phyloP scores from a whole-genome alignment of 495 filamentous ascomycete genomes.

The Jackrogersella minutella region DNA sequence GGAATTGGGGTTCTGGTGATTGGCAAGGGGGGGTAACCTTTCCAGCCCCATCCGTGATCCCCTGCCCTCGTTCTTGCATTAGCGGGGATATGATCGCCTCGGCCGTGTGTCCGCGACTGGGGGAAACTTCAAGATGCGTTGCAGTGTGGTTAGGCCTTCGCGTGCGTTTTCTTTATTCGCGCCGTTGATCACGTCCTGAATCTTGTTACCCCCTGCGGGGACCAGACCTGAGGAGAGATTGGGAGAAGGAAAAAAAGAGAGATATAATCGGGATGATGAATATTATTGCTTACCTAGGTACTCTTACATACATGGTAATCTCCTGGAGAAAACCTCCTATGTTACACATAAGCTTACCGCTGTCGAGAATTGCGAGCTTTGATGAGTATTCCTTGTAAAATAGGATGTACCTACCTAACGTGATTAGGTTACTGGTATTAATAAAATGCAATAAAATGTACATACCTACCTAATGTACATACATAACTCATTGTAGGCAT shows the following conservation, averaged over 20 bases:
- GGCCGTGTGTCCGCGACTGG: slow-evolving; percentile 39
- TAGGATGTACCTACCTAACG: not conserved
- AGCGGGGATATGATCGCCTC: slow-evolving; percentile 42
- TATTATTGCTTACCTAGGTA: slow-evolving; percentile 23
- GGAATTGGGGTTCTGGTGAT: slow-evolving; percentile 28
- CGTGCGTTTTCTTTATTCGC: slow-evolving; percentile 30
- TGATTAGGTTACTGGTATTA: not conserved
- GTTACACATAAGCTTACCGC: slow-evolving; percentile 21
- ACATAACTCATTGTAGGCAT: too few relatives aligned
- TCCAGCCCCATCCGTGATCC: slow-evolving; percentile 30
- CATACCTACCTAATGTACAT: too few relatives aligned
- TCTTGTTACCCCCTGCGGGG: slow-evolving; percentile 28
- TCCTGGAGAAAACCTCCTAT: not conserved
- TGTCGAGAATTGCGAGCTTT: not conserved
- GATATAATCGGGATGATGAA: slow-evolving; percentile 17
- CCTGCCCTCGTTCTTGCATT: slow-evolving; percentile 33
- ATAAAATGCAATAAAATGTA: too few relatives aligned
- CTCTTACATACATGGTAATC: slow-evolving; percentile 6
- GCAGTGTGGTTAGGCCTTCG: slow-evolving; percentile 23
- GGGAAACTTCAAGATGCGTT: slow-evolving; percentile 33
- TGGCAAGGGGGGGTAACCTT: slow-evolving; percentile 27
- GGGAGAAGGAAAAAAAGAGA: slow-evolving; percentile 13
- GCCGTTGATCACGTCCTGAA: slow-evolving; percentile 28
- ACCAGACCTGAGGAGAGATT: slow-evolving; percentile 21
- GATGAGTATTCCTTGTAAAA: not conserved